A percentile compares a stretch with the other conserved stretches of the same genome.
These are phyloP conservation scores for Kurtzmaniella quercitrusa DNA, from an alignment of 1,139 yeast genomes.

Conservation along the genomic window DNA sequence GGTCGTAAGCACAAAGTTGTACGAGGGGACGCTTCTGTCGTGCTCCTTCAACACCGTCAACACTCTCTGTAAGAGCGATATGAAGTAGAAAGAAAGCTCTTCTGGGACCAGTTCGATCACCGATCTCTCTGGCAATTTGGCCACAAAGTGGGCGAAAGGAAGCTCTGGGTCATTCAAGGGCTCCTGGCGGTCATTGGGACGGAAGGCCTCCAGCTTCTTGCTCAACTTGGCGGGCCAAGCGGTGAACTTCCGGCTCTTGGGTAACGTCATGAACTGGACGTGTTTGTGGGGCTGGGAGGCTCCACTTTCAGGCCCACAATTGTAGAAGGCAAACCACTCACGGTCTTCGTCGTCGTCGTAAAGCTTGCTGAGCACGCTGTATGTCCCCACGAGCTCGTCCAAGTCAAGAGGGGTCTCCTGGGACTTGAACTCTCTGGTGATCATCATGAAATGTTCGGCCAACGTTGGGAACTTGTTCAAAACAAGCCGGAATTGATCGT, in stretches of 20 bases:
- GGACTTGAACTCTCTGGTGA: conserved; percentile 67
- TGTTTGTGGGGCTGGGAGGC: conserved; percentile 94
- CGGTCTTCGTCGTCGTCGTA: conserved; percentile 18
- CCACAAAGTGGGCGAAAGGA: conserved; percentile 81
- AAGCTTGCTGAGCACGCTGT: conserved; percentile 40
- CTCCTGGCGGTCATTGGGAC: conserved; percentile 49
- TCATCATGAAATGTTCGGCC: conserved; percentile 70
- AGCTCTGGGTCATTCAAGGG: conserved; percentile 60
- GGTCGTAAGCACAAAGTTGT: conserved; percentile 77
- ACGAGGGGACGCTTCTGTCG: conserved; percentile 41
- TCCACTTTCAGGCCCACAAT: conserved; percentile 84
- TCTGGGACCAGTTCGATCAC: conserved; percentile 44
- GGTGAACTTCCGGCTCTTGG: conserved; percentile 41
- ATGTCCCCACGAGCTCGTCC: conserved; percentile 57
- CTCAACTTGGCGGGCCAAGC: conserved; percentile 61
- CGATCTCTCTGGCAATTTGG: conserved; percentile 51
- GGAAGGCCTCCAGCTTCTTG: conserved; percentile 40
- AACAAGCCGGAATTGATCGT: conserved; percentile 56
- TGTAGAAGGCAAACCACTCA: conserved; percentile 71
- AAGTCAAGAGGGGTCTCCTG: conserved; percentile 73
- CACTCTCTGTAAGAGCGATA: conserved; percentile 65
- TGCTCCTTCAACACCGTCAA: conserved; percentile 60
- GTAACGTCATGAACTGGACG: conserved; percentile 75
- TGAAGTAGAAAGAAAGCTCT: conserved; percentile 57
- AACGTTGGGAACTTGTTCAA: conserved; percentile 85